These are phyloP conservation scores for Pyronema omphalodes DNA, from an alignment of 495 filamentous ascomycete species.

Conservation along the genomic window DNA sequence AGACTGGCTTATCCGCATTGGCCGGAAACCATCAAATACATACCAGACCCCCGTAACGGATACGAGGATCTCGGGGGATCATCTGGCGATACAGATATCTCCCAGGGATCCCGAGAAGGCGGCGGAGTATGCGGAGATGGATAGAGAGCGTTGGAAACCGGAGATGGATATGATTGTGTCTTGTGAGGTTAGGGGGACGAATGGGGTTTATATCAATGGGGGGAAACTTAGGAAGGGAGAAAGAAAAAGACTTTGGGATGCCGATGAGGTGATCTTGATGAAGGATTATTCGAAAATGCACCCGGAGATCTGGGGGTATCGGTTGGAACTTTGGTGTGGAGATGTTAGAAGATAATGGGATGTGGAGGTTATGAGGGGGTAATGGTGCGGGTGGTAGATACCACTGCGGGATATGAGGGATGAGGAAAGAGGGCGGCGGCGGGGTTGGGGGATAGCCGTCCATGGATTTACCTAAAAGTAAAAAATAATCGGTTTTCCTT, in stretches of 20 bases:
- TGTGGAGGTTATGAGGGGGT: too few species aligned
- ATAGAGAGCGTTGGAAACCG: constrained; percentile 6
- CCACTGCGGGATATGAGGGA: too few species aligned
- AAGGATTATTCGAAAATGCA: constrained; percentile 6
- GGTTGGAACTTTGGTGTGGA: constrained; percentile 14
- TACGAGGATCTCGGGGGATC: constrained; percentile 15
- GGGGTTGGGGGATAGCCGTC: too few species aligned
- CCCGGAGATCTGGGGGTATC: constrained; percentile 15
- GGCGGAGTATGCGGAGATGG: constrained; percentile 1
- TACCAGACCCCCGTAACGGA: constrained; percentile 4
- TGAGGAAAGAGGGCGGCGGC: too few species aligned
- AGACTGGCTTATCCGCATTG: constrained; percentile 9
- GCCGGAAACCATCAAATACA: constrained; percentile 11
- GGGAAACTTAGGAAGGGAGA: constrained; percentile 7
- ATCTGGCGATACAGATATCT: constrained; percentile 15
- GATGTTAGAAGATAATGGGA: not conserved
- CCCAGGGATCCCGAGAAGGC: not conserved
- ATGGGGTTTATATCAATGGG: constrained; percentile 16
- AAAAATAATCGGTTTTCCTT: too few species aligned
- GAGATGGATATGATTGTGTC: constrained; percentile 13
- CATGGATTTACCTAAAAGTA: too few species aligned
- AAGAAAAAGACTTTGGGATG: constrained; percentile 12
- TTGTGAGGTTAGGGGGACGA: constrained; percentile 11
- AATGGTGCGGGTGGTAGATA: too few species aligned
- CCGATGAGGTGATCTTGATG: constrained; percentile 16